A percentile compares a stretch with the other conserved stretches of the same genome.
These are phyloP conservation scores for Arachis monticola DNA, from an alignment of 331 rosid species.

Conservation along the genomic window DNA sequence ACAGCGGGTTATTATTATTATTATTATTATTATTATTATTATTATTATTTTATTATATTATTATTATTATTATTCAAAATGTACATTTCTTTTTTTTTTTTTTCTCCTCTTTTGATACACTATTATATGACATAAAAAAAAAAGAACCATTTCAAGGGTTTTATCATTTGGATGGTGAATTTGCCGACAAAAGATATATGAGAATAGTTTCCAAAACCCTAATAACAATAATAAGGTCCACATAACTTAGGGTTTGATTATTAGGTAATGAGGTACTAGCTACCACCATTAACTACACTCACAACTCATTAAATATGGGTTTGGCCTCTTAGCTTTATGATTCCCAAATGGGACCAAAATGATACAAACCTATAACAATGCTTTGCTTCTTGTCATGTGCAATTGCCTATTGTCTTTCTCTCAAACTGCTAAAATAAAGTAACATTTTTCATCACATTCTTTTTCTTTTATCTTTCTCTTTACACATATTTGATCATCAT, in stretches of 20 bases:
- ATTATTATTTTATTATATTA: background rate
- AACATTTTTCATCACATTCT: conserved; percentile 41
- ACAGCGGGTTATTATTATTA: conserved; percentile 35
- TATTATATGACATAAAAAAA: conserved; percentile 19
- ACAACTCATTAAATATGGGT: conserved; percentile 7
- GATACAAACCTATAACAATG: conserved; percentile 40
- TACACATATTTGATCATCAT: conserved; percentile 36
- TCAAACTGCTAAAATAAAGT: conserved; percentile 47
- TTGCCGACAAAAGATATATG: conserved; percentile 27
- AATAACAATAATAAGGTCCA: conserved; percentile 22
- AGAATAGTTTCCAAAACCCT: conserved; percentile 15
- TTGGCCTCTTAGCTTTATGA: conserved; percentile 15
- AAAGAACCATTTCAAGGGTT: background rate
- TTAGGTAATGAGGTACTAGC: conserved; percentile 13
- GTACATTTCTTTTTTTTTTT: background rate
- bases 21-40: background rate
- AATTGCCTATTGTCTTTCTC: conserved; percentile 46
- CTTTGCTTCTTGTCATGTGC: conserved; percentile 45
- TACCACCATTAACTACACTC: background rate
- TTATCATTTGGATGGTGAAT: conserved; percentile 15
- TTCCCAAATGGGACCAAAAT: conserved; percentile 43
- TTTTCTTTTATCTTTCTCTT: conserved; percentile 30
- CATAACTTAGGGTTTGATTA: conserved; percentile 24
- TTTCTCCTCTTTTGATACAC: conserved; percentile 29
- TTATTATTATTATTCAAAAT: background rate